Evolutionary conservation across 2,329 filamentous ascomycete species (phyloP).

Genomic region (Akanthomyces muscarius): DNA sequence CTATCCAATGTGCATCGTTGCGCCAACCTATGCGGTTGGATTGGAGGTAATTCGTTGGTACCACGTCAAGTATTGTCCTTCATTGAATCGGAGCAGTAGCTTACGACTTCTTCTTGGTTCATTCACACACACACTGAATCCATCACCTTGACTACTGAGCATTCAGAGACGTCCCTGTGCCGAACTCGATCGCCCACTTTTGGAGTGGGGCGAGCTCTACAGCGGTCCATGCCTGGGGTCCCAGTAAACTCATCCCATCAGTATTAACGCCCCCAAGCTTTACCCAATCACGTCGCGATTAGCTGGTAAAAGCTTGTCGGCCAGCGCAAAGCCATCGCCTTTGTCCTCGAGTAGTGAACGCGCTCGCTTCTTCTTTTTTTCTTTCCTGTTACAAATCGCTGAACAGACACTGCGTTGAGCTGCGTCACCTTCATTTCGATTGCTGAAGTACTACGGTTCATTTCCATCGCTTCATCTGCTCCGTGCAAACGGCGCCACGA

Average conservation of each 20-base stretch:
- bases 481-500: background rate
- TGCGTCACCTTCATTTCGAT: background rate
- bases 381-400: background rate
- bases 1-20: background rate
- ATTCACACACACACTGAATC: background rate
- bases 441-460: background rate
- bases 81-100: no score
- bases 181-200: conserved; percentile 3
- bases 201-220: background rate
- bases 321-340: background rate
- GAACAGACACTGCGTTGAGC: background rate
- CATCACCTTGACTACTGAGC: background rate
- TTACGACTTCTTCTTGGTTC: background rate
- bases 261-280: background rate
- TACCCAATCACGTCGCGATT: conserved; percentile 15
- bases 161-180: background rate
- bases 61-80: background rate
- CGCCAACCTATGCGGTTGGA: background rate
- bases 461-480: background rate
- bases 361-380: background rate
- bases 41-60: background rate
- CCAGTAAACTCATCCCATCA: no score
- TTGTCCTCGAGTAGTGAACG: background rate
- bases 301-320: conserved; percentile 12
- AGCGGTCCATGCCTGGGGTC: no score